A percentile compares a stretch with the other conserved stretches of the same genome.
phyloP scores from a whole-genome alignment of 495 filamentous ascomycete genomes.

The Neurospora sp. region DNA sequence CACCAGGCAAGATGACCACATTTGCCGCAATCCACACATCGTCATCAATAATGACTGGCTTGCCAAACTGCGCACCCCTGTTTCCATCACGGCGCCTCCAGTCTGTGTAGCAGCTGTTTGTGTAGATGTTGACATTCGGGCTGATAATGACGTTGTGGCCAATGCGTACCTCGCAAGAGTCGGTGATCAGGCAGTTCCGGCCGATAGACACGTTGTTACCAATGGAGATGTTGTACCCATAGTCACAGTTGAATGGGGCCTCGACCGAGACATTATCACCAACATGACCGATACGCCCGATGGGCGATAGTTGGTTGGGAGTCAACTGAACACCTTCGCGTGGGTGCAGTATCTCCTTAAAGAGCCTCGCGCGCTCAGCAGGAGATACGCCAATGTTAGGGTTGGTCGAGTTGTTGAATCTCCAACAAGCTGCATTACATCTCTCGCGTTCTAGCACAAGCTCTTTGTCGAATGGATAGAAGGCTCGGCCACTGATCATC shows the following conservation, averaged over 20 bases:
- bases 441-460: slow-evolving; percentile 78
- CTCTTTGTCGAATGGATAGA: slow-evolving; percentile 65
- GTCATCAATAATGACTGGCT: slow-evolving; percentile 70
- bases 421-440: slow-evolving; percentile 74
- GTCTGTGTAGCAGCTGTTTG: slow-evolving; percentile 64
- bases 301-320: slow-evolving; percentile 35
- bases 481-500: slow-evolving; percentile 79
- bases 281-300: slow-evolving; percentile 50
- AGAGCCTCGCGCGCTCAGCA: slow-evolving; percentile 68
- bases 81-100: slow-evolving; percentile 66
- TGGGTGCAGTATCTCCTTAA: slow-evolving; percentile 59
- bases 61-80: slow-evolving; percentile 60
- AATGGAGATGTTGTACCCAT: slow-evolving; percentile 88
- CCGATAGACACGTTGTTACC: slow-evolving; percentile 82
- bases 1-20: slow-evolving; percentile 73
- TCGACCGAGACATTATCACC: slow-evolving; percentile 74
- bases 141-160: slow-evolving; percentile 75
- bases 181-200: slow-evolving; percentile 77
- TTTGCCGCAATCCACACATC: slow-evolving; percentile 66
- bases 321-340: slow-evolving; percentile 38
- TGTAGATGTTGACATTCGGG: slow-evolving; percentile 80
- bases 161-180: slow-evolving; percentile 62
- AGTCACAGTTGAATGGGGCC: slow-evolving; percentile 87
- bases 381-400: slow-evolving; percentile 64
- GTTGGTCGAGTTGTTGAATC: slow-evolving; percentile 85